A percentile compares a stretch with the other conserved stretches of the same genome.
Evolutionary conservation across 441 rosid species (phyloP).

Genomic region (Lepidium campestre): DNA sequence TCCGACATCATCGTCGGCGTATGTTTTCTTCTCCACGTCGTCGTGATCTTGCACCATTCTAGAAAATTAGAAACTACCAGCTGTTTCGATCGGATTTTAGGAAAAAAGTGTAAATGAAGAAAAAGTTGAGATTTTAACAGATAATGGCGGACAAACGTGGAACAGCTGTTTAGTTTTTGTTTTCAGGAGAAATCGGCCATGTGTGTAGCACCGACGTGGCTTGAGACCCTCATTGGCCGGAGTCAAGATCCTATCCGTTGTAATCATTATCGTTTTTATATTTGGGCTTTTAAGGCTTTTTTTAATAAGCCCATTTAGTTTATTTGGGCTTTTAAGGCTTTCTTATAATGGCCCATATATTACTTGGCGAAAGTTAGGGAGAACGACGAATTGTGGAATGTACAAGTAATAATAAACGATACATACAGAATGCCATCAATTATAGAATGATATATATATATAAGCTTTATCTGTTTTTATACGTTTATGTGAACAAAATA

Average conservation of each 20-base stretch:
- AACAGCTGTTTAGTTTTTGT: conserved; percentile 1
- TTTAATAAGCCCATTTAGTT: background rate
- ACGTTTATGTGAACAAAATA: background rate
- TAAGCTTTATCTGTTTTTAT: background rate
- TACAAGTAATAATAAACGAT: too few relatives aligned
- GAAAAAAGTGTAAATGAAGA: background rate
- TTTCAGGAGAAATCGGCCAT: background rate
- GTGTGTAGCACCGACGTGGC: conserved; percentile 19
- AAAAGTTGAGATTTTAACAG: background rate
- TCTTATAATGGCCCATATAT: background rate
- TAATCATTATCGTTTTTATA: background rate
- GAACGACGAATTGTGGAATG: too few relatives aligned
- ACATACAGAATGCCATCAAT: too few relatives aligned
- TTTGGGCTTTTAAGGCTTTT: background rate
- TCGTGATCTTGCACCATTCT: conserved; percentile 30
- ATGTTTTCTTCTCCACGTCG: conserved; percentile 16
- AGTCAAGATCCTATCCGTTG: background rate
- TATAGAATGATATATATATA: background rate
- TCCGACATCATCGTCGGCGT: conserved; percentile 28
- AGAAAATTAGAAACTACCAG: background rate
- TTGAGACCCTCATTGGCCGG: background rate
- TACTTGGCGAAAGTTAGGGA: background rate
- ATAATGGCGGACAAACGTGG: background rate
- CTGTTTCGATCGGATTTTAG: conserved; percentile 4
- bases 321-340: background rate